Evolutionary conservation across 2,329 filamentous ascomycete genomes (phyloP), one percentile per base, ranked within the genome.

Genomic region (Ophiocordyceps sinensis): DNA sequence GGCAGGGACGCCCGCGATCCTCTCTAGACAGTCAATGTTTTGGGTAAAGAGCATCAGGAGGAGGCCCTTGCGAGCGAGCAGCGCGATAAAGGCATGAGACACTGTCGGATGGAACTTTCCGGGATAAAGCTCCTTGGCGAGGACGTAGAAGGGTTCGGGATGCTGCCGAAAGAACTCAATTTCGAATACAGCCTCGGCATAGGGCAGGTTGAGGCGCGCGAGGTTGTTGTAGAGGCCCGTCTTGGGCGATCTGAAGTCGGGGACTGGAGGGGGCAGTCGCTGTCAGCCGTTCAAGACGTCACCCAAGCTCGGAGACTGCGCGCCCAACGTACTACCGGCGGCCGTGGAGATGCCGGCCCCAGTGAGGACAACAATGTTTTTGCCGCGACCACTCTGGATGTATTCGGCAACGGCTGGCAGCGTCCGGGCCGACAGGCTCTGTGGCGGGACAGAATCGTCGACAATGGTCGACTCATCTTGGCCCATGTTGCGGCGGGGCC

Each of bases 21-120:
- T 77, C 63, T 98, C 91, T 12, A 98, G 71, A 53, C 87, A 94
- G 64, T 98, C 91, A 50, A 98, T 96, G 55, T 98, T 98, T 57
- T 98, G 91, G 0, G 91, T 95, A 60, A 96, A 98, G 41, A 91
- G 75, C 67, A 87, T 91, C 49, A 82, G 66, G 21, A 98, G 66
- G 34, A 89, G 66, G 4, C 76, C 77, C 62, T 93, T 94, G 45
- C 79, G 68, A 43, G 88, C 74, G 14, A 96, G 76, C 21, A 98
- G 68, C 13, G 77, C 72, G 52, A 98, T 79, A 61, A 98, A 98
- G 30, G 77, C 81, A 62, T 98, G 91, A 2, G 87, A 83, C 41
- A 96, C 69, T 1, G 91, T 98, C 0, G 91, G 91, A 41, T 80
- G 72, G 64, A 84, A 95, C 52, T 82, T 82, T 15, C 88, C 89